Conservation (phyloP, 495 filamentous ascomycete species). For the Trichoderma parareesei region DNA sequence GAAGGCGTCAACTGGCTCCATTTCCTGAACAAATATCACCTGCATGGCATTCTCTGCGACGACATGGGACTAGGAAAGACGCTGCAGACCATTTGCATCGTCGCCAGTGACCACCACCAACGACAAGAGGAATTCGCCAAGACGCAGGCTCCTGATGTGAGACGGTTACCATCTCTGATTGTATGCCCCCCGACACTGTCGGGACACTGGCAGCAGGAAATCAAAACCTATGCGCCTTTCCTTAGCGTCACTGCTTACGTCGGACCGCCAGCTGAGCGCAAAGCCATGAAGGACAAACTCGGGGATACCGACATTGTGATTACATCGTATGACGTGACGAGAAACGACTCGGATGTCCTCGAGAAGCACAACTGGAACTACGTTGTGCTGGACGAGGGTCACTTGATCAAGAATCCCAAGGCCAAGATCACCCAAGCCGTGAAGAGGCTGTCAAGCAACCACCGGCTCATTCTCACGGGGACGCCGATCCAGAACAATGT, state of each 20-base stretch:
- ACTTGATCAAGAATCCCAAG: constrained; percentile 96
- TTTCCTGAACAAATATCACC: constrained; percentile 94
- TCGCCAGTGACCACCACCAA: constrained; percentile 92
- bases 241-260: constrained; percentile 82
- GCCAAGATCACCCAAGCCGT: constrained; percentile 88
- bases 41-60: constrained; percentile 96
- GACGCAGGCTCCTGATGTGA: constrained; percentile 64
- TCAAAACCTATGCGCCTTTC: constrained; percentile 91
- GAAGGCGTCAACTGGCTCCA: constrained; percentile 98
- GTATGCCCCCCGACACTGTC: constrained; percentile 96
- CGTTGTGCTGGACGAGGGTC: constrained; percentile 91
- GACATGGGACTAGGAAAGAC: constrained; percentile 99
- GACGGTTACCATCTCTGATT: constrained; percentile 82
- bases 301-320: constrained; percentile 81
- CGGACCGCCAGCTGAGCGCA: constrained; percentile 73
- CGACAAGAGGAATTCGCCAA: constrained; percentile 81
- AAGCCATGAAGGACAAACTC: constrained; percentile 56
- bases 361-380: constrained; percentile 89
- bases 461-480: constrained; percentile 90
- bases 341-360: constrained; percentile 86
- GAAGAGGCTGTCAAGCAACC: constrained; percentile 80
- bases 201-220: constrained; percentile 97
- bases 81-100: constrained; percentile 92
- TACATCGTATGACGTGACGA: constrained; percentile 94
- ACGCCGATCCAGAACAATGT: constrained; percentile 98